A percentile compares a stretch with the other conserved stretches of the same genome.
These are phyloP conservation scores for Cicer cuneatum DNA, from an alignment of 306 rosid species.

Conservation along the genomic window DNA sequence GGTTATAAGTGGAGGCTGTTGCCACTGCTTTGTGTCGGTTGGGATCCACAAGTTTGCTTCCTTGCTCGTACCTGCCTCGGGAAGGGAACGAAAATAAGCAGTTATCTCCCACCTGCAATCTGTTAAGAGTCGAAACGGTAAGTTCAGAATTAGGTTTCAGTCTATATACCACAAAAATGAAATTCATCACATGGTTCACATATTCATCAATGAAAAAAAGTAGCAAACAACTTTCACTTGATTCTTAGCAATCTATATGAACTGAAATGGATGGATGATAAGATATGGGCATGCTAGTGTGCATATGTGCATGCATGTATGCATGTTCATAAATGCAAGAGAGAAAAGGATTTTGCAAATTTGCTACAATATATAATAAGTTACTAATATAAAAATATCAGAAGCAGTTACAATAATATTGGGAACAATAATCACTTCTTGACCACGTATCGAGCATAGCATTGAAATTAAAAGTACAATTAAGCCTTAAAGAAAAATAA, in stretches of 20 bases:
- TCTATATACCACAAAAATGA: slow-evolving; percentile 18
- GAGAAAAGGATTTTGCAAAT: not conserved
- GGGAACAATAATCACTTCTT: not conserved
- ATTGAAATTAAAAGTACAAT: not conserved
- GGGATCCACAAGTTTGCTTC: slow-evolving; percentile 78
- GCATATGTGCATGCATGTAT: slow-evolving; percentile 1
- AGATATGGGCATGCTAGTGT: slow-evolving; percentile 1
- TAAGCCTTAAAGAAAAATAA: slow-evolving; percentile 7
- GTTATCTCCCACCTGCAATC: slow-evolving; percentile 88
- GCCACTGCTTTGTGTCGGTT: slow-evolving; percentile 83
- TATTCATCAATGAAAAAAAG: slow-evolving; percentile 13
- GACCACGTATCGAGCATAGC: not conserved
- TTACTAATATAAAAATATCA: not conserved
- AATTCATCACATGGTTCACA: slow-evolving; percentile 34
- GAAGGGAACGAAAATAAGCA: slow-evolving; percentile 71
- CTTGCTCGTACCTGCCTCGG: slow-evolving; percentile 59
- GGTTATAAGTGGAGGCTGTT: slow-evolving; percentile 72
- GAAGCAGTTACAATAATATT: not conserved
- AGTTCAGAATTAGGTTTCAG: not conserved
- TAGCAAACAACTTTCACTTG: slow-evolving; percentile 30
- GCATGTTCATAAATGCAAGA: not conserved
- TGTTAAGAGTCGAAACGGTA: slow-evolving; percentile 34
- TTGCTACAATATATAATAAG: not conserved
- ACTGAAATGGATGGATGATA: slow-evolving; percentile 22
- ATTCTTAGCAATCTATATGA: slow-evolving; percentile 34